Evolutionary conservation across 495 filamentous ascomycete species (phyloP), one percentile per base, ranked within the genome.

Genomic region (Talaromyces adpressus): DNA sequence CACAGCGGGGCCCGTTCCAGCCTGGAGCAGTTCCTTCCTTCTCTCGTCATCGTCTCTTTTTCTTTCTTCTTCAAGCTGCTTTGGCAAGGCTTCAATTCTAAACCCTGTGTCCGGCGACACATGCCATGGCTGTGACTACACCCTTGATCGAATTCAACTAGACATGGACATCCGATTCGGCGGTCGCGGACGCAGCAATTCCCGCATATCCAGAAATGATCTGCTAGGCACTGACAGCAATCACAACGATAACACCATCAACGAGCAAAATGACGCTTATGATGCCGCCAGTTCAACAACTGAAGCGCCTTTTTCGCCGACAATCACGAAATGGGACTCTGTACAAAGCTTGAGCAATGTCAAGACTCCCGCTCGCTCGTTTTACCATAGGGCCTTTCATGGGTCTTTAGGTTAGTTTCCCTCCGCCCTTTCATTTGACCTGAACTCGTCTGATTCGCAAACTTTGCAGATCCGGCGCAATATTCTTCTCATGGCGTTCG

Each of bases 401-500:
- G 84, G 83, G 32, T 70, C 82, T 63, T 73, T 82, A 66, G 87
- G 89, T 92, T 76, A 64, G 81, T 47, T 45, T 47, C 39, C 34
- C 64, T 68, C 22, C n/a, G 27, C 20, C 27, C 27, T 61, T 27
- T 22, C 52, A 16, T 54, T 30, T 25, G 41, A 23, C 67, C 57
- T 62, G 56, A 45, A 39, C 61, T 62, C 67, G 70, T 66, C 72
- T 80, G 67, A 79, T 64, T 60, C 63, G 54, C 22, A 62, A 20
- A 58, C 62, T 79, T 77, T 73, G 36, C 74, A 77, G 90, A 95
- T 68, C 85, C 82, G 65, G 82, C 85, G 6, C 85, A 89, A 62
- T 89, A 90, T 74, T 85, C 89, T 27, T 84, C 84, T 23, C 82
- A 86, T 51, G 89, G 85, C 63, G 89, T 98, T 12, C 87, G 94